Evolutionary conservation across 306 rosid genomes (phyloP).

Genomic region (Fagus sylvatica): DNA sequence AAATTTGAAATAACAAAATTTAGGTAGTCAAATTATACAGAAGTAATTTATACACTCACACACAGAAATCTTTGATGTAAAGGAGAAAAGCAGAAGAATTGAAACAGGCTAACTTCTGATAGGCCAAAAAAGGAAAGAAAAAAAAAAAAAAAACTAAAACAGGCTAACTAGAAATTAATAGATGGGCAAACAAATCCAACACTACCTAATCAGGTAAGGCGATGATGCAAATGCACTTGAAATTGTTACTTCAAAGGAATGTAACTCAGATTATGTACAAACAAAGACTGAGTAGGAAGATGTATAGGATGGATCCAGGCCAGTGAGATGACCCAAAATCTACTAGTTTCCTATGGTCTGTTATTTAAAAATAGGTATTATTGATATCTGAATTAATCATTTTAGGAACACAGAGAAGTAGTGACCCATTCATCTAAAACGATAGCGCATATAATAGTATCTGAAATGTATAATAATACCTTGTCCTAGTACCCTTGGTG

Average conservation of each 20-base stretch:
- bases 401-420: background rate
- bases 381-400: background rate
- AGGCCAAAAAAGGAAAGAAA: too few species aligned
- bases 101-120: background rate
- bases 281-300: background rate
- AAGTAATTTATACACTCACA: too few species aligned
- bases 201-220: background rate
- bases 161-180: background rate
- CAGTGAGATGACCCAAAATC: background rate
- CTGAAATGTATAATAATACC: slow-evolving; percentile 35
- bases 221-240: background rate
- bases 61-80: background rate
- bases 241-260: background rate
- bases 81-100: too few species aligned
- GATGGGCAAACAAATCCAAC: background rate
- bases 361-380: background rate
- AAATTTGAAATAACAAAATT: background rate
- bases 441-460: background rate
- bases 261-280: background rate
- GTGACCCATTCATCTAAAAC: background rate
- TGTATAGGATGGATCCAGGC: background rate
- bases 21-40: background rate
- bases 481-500: slow-evolving; percentile 61
- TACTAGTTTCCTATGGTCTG: background rate
- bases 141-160: background rate